phyloP scores from a whole-genome alignment of 83 land plant genomes.

The Isoetes engelmannii region DNA sequence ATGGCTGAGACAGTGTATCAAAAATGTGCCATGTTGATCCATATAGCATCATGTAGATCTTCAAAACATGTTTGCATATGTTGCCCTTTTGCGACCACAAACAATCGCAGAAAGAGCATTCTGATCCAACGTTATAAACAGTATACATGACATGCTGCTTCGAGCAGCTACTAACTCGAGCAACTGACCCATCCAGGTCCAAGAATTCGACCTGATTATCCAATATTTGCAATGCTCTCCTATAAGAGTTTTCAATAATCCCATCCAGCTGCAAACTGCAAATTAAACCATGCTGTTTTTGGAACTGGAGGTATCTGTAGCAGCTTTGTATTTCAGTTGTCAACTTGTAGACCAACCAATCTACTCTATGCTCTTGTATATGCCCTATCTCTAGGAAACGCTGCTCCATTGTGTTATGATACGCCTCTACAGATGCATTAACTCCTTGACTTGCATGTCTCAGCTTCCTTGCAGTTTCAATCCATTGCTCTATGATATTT shows the following conservation, averaged over 20 bases:
- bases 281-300: not conserved
- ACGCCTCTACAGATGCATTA: constrained; percentile 1
- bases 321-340: not conserved
- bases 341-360: not conserved
- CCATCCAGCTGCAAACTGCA: not conserved
- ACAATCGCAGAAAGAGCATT: constrained; percentile 4
- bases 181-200: not conserved
- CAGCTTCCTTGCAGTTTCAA: not conserved
- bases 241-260: not conserved
- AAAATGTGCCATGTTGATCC: too few relatives aligned
- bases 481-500: not conserved
- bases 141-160: not conserved
- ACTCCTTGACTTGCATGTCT: constrained; percentile 1
- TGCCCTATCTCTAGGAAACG: not conserved
- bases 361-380: not conserved
- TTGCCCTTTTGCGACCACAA: not conserved
- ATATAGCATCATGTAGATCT: not conserved
- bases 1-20: too few relatives aligned
- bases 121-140: not conserved
- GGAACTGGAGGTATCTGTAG: not conserved
- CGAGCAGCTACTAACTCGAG: not conserved
- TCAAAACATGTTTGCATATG: constrained; percentile 1
- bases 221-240: not conserved
- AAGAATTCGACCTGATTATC: not conserved
- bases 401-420: not conserved